Evolutionary conservation across 2,329 filamentous ascomycete genomes (phyloP), one percentile per base, ranked within the genome.

Genomic region (Colletotrichum liriopes): DNA sequence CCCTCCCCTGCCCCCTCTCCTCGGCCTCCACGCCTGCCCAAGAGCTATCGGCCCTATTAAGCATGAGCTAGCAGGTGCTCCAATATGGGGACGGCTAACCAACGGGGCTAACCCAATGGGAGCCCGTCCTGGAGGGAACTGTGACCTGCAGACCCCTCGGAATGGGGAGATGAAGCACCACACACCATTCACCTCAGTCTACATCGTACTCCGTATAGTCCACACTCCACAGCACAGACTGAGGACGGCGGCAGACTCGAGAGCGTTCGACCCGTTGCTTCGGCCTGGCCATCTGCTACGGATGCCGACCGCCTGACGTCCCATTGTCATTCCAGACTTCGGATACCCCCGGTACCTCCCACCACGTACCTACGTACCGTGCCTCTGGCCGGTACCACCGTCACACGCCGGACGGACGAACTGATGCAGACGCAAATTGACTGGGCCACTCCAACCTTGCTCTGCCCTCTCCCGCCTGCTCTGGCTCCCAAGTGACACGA

Each of bases 21-120:
- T 62, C 59, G 59, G n/a, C 59, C 59, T 62, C 45, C 45, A 62
- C 32, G 45, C 32, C 59, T 62, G 60, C 49, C 54, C 59, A 72
- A 72, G 52, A 65, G 70, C 60, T 70, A 72, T 72, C 70, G 70
- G 70, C 65, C 70, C 70, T 72, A 41, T 72, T 72, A 65, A 72
- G 65, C 59, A 70, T 64, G 65, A 70, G 65, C 51, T 59, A 72
- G 65, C 59, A 72, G 43, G 52, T 69, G 59, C 37, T 69, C 26
- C 65, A 72, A 72, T 32, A 72, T 69, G 70, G 70, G 70, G 70
- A 69, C 65, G 65, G 65, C 70, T 72, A 72, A 49, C 65, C 70
- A 69, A 49, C 65, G 61, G 47, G 39, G 54, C 59, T 72, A 70
- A 60, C 65, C 70, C 70, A 70, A 70, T 72, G 45, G 59, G 54